Conservation (phyloP, 768 basidiomycete genomes). For the Naematelia aurantialba region DNA sequence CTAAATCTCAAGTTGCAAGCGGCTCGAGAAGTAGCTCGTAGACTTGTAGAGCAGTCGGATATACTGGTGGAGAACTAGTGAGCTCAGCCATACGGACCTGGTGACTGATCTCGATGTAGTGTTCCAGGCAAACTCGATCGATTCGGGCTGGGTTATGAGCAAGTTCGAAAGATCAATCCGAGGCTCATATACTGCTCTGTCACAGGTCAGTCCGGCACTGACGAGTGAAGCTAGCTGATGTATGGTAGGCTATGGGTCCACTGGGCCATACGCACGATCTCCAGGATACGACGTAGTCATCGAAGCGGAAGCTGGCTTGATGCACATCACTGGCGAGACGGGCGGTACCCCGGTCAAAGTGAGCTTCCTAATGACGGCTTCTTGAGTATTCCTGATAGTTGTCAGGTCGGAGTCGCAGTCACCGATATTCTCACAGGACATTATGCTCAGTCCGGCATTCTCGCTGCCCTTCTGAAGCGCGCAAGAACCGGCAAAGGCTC, state of each 20-base stretch:
- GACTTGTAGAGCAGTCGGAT: conserved; percentile 69
- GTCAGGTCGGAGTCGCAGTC: conserved; percentile 87
- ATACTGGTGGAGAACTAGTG: conserved; percentile 80
- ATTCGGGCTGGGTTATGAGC: conserved; percentile 81
- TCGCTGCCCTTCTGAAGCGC: conserved; percentile 80
- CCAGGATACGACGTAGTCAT: conserved; percentile 87
- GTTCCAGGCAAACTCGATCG: conserved; percentile 67
- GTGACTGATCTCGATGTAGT: conserved; percentile 25
- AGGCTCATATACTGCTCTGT: conserved; percentile 82
- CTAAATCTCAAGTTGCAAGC: conserved; percentile 78
- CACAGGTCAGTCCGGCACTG: conserved; percentile 61
- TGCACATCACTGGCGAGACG: conserved; percentile 92
- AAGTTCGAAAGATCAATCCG: conserved; percentile 72
- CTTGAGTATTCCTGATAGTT: too few species aligned
- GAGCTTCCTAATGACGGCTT: too few species aligned
- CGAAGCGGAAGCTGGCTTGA: conserved; percentile 86
- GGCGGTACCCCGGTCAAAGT: conserved; percentile 70
- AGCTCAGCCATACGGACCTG: conserved; percentile 5
- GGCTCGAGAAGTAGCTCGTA: conserved; percentile 70
- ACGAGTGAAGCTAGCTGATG: conserved; percentile 17
- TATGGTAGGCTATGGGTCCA: conserved; percentile 70
- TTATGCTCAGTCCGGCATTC: conserved; percentile 86
- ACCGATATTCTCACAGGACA: conserved; percentile 77
- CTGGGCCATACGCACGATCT: conserved; percentile 75
- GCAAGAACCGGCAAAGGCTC: conserved; percentile 79